These are phyloP conservation scores for Cyberlindnera maclurae DNA, from an alignment of 805 yeast genomes.

Conservation along the genomic window DNA sequence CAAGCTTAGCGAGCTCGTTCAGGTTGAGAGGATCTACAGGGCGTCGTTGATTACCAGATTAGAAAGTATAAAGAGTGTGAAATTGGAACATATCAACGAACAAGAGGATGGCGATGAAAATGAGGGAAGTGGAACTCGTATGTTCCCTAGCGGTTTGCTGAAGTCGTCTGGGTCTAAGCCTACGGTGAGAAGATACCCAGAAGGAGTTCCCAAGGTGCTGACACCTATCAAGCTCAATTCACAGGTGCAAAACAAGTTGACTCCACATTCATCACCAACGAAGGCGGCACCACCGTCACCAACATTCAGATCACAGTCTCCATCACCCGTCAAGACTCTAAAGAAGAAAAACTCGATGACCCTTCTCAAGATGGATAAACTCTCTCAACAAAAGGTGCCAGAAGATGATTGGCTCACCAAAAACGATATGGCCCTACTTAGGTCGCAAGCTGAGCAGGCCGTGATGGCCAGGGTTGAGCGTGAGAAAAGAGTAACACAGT, in stretches of 20 bases:
- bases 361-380: constrained; percentile 20
- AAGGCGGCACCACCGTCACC: constrained; percentile 3
- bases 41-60: constrained; percentile 27
- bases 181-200: constrained; percentile 15
- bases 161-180: constrained; percentile 18
- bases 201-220: constrained; percentile 1
- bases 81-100: constrained; percentile 13
- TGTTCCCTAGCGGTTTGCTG: constrained; percentile 14
- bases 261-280: constrained; percentile 10
- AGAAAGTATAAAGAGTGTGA: constrained; percentile 8
- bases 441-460: constrained; percentile 20
- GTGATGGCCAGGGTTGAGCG: constrained; percentile 23
- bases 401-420: constrained; percentile 12
- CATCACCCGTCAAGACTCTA: constrained; percentile 19
- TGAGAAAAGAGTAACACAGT: constrained; percentile 12
- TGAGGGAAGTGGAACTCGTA: constrained; percentile 12
- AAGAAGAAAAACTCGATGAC: constrained; percentile 24
- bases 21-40: constrained; percentile 56
- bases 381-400: constrained; percentile 5
- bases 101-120: constrained; percentile 3
- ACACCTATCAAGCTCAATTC: constrained; percentile 14
- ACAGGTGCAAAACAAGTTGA: constrained; percentile 2
- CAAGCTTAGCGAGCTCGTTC: constrained; percentile 52
- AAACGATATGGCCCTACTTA: constrained; percentile 14
- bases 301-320: constrained; percentile 19